Conservation (phyloP, 768 basidiomycete genomes). For the Tephrocybe sp. region DNA sequence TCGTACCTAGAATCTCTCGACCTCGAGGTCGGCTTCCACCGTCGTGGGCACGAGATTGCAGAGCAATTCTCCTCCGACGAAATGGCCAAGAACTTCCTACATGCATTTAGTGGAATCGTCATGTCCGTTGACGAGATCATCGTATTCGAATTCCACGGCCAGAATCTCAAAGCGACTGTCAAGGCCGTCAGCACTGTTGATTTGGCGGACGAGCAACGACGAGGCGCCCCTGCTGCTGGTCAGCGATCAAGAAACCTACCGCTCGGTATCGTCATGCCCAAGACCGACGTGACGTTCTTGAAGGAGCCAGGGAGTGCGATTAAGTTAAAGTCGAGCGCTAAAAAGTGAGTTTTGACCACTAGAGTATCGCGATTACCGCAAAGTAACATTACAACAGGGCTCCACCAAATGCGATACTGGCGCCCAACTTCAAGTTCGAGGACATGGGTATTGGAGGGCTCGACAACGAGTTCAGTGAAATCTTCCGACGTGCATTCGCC, state of each 20-base stretch:
- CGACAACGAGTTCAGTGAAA: conserved; percentile 91
- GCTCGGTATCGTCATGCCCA: conserved; percentile 83
- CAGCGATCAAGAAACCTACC: conserved; percentile 25
- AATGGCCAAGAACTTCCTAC: conserved; percentile 71
- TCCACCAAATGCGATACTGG: conserved; percentile 91
- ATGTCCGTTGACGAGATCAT: conserved; percentile 69
- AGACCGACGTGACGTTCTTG: conserved; percentile 88
- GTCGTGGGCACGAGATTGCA: conserved; percentile 49
- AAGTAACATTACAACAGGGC: conserved; percentile 45
- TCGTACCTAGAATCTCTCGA: conserved; percentile 78
- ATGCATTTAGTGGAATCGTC: conserved; percentile 71
- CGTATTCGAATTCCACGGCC: conserved; percentile 87
- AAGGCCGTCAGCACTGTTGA: conserved; percentile 61
- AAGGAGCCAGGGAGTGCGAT: conserved; percentile 81
- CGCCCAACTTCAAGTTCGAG: conserved; percentile 98
- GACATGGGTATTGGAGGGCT: conserved; percentile 99
- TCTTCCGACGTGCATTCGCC: conserved; percentile 98
- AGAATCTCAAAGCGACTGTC: conserved; percentile 73
- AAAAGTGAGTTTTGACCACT: conserved; percentile 55
- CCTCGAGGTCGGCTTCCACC: conserved; percentile 71
- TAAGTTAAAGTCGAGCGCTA: conserved; percentile 89
- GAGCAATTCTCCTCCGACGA: conserved; percentile 89
- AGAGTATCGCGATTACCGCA: background rate
- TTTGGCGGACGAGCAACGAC: conserved; percentile 59
- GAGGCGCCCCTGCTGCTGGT: conserved; percentile 30